Conservation (phyloP, 2,329 filamentous ascomycete genomes). For the Setomelanomma holmii region DNA sequence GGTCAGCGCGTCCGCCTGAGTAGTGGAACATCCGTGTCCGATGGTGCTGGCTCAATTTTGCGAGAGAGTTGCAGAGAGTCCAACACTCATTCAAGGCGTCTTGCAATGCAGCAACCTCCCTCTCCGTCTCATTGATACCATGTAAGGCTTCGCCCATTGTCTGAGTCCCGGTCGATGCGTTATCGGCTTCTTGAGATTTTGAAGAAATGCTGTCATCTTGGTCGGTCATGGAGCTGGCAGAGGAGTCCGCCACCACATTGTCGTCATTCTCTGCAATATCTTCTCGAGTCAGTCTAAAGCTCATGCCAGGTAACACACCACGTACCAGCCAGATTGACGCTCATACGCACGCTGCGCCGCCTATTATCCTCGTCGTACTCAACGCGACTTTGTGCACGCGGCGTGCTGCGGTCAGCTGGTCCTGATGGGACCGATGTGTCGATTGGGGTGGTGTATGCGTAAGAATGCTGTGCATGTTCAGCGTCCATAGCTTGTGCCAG, state of each 20-base stretch:
- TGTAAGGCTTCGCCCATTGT: slow-evolving; percentile 61
- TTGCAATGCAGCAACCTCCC: slow-evolving; percentile 72
- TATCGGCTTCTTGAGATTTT: slow-evolving; percentile 40
- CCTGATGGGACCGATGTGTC: slow-evolving; percentile 70
- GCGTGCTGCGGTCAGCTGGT: slow-evolving; percentile 71
- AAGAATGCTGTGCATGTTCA: slow-evolving; percentile 41
- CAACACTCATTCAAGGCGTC: slow-evolving; percentile 86
- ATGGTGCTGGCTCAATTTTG: slow-evolving; percentile 83
- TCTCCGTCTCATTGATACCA: slow-evolving; percentile 64
- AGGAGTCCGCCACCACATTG: slow-evolving; percentile 36
- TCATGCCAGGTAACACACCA: slow-evolving; percentile 19
- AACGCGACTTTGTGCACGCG: slow-evolving; percentile 81
- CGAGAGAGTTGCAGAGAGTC: slow-evolving; percentile 91
- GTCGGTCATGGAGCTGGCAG: slow-evolving; percentile 39
- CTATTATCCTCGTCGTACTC: slow-evolving; percentile 69
- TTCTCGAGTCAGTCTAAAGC: slow-evolving; percentile 31
- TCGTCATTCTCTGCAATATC: slow-evolving; percentile 58
- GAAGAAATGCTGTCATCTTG: slow-evolving; percentile 42
- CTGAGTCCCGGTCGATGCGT: slow-evolving; percentile 35
- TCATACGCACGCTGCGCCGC: slow-evolving; percentile 64
- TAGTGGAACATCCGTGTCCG: slow-evolving; percentile 79
- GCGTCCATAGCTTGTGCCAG: slow-evolving; percentile 28
- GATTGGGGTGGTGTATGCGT: slow-evolving; percentile 71
- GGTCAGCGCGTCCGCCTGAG: slow-evolving; percentile 71
- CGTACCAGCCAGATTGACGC: slow-evolving; percentile 79